These are phyloP conservation scores for Leishmania martiniquensis DNA, from an alignment of 208 protist genomes.

Conservation along the genomic window DNA sequence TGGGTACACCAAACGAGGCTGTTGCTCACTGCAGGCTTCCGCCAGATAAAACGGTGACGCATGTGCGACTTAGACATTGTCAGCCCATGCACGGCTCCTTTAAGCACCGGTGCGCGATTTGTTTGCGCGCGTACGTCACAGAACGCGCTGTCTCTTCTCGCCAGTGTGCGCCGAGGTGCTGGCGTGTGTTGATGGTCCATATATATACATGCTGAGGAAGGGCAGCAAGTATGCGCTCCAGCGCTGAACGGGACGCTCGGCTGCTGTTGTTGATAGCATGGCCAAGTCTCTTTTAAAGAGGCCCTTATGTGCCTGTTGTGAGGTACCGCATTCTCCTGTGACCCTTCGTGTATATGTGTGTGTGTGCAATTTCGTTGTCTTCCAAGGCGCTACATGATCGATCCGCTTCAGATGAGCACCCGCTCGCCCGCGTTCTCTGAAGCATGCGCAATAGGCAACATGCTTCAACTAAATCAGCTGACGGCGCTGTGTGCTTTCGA, in stretches of 20 bases:
- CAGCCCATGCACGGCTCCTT: neutral
- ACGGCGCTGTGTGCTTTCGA: neutral
- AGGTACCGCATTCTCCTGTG: no score
- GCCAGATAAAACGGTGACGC: neutral
- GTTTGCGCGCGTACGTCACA: neutral
- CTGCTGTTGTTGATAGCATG: neutral
- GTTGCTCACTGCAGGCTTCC: neutral
- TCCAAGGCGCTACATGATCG: no score
- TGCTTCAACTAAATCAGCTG: no score
- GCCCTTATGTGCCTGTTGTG: no score
- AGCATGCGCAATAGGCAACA: neutral
- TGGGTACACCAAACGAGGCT: neutral
- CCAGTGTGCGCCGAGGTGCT: neutral
- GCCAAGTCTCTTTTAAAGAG: no score
- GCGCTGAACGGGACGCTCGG: neutral
- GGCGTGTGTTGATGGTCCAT: neutral
- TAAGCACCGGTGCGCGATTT: neutral
- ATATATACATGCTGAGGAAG: neutral
- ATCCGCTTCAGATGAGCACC: neutral
- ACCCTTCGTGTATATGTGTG: no score
- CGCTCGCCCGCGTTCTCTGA: neutral
- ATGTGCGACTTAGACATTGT: neutral
- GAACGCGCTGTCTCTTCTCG: slow-evolving; percentile 1
- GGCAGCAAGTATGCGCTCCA: neutral
- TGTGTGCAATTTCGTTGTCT: no score